Base-by-base conservation (phyloP, 2,329 filamentous ascomycete genomes). In the Fusarium solani-melongenae region DNA sequence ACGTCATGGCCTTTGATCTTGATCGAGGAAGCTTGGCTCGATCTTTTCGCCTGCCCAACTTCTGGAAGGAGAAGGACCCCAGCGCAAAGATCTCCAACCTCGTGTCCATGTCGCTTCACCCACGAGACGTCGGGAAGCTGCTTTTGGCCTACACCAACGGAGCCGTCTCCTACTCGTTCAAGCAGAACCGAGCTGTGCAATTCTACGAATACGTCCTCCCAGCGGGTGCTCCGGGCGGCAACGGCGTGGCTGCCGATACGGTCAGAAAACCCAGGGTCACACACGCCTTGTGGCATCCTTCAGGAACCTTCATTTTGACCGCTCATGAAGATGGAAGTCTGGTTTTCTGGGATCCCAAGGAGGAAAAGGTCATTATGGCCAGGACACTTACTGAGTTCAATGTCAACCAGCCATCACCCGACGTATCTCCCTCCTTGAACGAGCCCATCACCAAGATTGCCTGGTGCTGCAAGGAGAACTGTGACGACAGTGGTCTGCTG, bases 391-490 rank as follows among this genome's bases (percentile, higher is more conserved):
- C 92, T 64, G 90, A 94, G 65, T 89, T 89, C 5, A 89, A 94
- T 76, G 86, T 98, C 63, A 89, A 98, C 75, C 89, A 92, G 71
- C 91, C 92, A 3, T 87, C 87, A 0, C 81, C 86, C 15, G 76
- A 84, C 1, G 83, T 86, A 1, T 86, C 86, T 1, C 85, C 91
- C 46, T 87, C 87, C 17, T 83, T 92, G 15, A 92, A 93, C 70
- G 92, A 94, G 64, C 94, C 94, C 1, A 93, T 96, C 69, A 90
- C 90, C 69, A 92, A 91, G 71, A 91, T 98, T 64, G 89, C 92
- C 1, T 99, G 96, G 96, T 99, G 96, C 83, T 96, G 94, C 66
- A 98, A 98, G 81, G 88, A 92, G 68, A 97, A 98, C 78, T 93
- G 95, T 0, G 96, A 99, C 78, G 96, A 99, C 78, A 98, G 95